These are phyloP conservation scores for Iberis amara DNA, from an alignment of 441 rosid genomes.

Conservation along the genomic window DNA sequence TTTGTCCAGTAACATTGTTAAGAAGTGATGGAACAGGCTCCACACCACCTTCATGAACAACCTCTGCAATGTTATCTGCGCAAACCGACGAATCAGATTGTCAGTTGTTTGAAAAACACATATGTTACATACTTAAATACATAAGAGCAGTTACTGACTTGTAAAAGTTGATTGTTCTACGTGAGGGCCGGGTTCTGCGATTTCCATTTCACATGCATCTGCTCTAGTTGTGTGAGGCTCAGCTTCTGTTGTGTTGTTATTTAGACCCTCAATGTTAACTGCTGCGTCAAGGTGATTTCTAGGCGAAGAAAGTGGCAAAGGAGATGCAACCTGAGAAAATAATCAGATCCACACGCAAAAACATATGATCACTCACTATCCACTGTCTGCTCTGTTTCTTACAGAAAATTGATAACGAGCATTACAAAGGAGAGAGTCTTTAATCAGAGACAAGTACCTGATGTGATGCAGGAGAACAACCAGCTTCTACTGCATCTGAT, in stretches of 20 bases:
- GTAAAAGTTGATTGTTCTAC: slow-evolving; percentile 25
- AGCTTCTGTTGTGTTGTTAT: slow-evolving; percentile 29
- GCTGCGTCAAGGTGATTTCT: slow-evolving; percentile 32
- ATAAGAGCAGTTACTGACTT: slow-evolving; percentile 30
- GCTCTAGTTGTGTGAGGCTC: slow-evolving; percentile 29
- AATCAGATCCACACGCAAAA: slow-evolving; percentile 5
- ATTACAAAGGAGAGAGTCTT: not conserved
- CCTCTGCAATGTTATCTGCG: slow-evolving; percentile 30
- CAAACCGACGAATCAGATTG: slow-evolving; percentile 17
- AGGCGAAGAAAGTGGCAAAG: slow-evolving; percentile 29
- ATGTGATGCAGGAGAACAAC: slow-evolving; percentile 10
- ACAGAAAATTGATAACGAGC: not conserved
- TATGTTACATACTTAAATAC: slow-evolving; percentile 25
- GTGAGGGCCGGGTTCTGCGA: slow-evolving; percentile 24
- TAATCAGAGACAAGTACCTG: slow-evolving; percentile 21
- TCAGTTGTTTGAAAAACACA: slow-evolving; percentile 28
- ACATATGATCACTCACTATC: slow-evolving; percentile 2
- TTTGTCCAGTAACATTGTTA: slow-evolving; percentile 33
- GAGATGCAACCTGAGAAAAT: slow-evolving; percentile 29
- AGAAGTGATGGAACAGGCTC: slow-evolving; percentile 27
- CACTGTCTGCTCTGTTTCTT: slow-evolving; percentile 1
- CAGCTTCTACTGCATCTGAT: slow-evolving; percentile 19
- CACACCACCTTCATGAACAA: slow-evolving; percentile 26
- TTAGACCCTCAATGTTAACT: slow-evolving; percentile 26
- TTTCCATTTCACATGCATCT: slow-evolving; percentile 30